Percentiles rank a stretch among this genome's conserved stretches.
phyloP scores from a whole-genome alignment of 192 early-diverging fungal genomes.

The Mycoemilia scoparia region DNA sequence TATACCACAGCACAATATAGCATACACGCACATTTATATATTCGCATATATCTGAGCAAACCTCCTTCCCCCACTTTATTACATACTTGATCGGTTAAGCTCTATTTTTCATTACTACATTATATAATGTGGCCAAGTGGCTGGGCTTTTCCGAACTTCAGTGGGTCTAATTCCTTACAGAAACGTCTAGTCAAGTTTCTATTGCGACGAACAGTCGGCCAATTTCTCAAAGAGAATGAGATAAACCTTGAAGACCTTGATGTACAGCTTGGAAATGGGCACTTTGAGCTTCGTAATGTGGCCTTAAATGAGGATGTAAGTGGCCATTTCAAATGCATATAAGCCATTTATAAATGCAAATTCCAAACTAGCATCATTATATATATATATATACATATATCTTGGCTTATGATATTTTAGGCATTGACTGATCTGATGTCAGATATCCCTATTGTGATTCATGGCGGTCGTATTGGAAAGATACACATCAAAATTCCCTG shows the following conservation, averaged over 20 bases:
- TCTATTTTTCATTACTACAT: too few relatives aligned
- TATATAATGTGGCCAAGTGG: conserved; percentile 25
- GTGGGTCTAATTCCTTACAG: conserved; percentile 52
- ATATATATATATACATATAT: too few relatives aligned
- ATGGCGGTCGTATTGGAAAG: conserved; percentile 42
- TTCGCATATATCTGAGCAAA: background rate
- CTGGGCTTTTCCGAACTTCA: conserved; percentile 28
- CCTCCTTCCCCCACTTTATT: background rate
- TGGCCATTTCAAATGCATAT: too few relatives aligned
- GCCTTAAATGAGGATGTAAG: conserved; percentile 60
- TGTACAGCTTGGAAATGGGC: conserved; percentile 62
- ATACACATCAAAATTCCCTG: conserved; percentile 63
- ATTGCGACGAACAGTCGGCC: conserved; percentile 61
- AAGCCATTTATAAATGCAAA: too few relatives aligned
- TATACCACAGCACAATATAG: background rate
- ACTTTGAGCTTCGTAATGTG: conserved; percentile 56
- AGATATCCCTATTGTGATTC: conserved; percentile 49
- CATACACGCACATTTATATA: background rate
- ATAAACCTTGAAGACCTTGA: conserved; percentile 63
- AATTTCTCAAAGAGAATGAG: conserved; percentile 57
- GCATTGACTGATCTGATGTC: conserved; percentile 50
- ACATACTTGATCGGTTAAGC: too few relatives aligned
- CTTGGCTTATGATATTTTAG: conserved; percentile 15
- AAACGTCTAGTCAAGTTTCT: conserved; percentile 71
- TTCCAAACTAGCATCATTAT: too few relatives aligned